phyloP scores from a whole-genome alignment of 139 green algal genomes.

The Chlamydomonas sphaeroides region DNA sequence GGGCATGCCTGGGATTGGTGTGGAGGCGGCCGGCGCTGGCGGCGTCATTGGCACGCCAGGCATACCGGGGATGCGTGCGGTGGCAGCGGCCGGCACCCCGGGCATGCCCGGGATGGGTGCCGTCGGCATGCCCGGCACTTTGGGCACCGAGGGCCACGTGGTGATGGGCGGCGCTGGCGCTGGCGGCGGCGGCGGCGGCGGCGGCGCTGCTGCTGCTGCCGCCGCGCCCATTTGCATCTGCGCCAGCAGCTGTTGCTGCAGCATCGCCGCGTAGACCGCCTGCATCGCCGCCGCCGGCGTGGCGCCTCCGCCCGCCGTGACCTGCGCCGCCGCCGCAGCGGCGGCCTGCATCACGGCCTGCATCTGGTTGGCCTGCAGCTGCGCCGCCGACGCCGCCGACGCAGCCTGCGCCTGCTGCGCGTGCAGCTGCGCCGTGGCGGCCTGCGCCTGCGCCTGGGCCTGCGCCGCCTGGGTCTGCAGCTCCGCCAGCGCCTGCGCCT shows the following conservation, averaged over 20 bases:
- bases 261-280: neutral
- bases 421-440: neutral
- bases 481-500: neutral
- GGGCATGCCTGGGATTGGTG: too few relatives aligned
- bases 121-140: too few relatives aligned
- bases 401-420: neutral
- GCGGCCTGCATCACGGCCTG: neutral
- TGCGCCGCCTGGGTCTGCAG: neutral
- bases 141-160: neutral
- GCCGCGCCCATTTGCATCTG: too few relatives aligned
- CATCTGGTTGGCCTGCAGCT: conserved; percentile 2
- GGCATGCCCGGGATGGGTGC: too few relatives aligned
- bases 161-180: neutral
- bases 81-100: too few relatives aligned
- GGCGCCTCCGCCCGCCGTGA: neutral
- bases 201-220: too few relatives aligned
- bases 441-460: neutral
- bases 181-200: neutral
- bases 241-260: conserved; percentile 31
- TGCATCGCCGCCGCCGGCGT: conserved; percentile 1
- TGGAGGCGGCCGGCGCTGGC: too few relatives aligned
- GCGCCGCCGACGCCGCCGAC: neutral
- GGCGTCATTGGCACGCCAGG: too few relatives aligned
- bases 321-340: conserved; percentile 16
- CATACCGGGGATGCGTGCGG: too few relatives aligned